A percentile compares a stretch with the other conserved stretches of the same genome.
These are phyloP conservation scores for Corylus heterophylla DNA, from an alignment of 306 rosid genomes.

Conservation along the genomic window DNA sequence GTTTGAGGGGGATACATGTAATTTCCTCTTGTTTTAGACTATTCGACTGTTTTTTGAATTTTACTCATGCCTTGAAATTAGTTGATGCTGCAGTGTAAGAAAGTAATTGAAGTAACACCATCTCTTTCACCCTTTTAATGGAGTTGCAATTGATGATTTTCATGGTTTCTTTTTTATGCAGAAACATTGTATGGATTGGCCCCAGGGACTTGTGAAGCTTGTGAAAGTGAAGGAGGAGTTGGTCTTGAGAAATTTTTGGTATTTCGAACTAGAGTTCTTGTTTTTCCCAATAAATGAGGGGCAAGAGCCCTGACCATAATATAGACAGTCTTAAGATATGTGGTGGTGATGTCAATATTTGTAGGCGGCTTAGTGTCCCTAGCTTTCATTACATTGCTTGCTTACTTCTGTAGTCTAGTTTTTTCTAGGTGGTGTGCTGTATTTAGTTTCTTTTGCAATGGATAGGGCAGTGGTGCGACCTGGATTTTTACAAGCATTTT, in stretches of 20 bases:
- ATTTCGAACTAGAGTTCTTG: constrained; percentile 27
- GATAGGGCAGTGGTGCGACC: constrained; percentile 27
- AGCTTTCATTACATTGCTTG: constrained; percentile 35
- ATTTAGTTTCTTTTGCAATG: constrained; percentile 14
- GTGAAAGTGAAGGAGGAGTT: constrained; percentile 38
- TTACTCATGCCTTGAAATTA: neutral
- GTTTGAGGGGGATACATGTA: no score
- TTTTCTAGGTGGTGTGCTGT: constrained; percentile 2
- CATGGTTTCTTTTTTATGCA: constrained; percentile 39
- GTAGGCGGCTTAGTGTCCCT: constrained; percentile 36
- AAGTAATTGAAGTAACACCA: neutral
- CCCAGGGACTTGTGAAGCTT: constrained; percentile 25
- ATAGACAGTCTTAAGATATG: constrained; percentile 28
- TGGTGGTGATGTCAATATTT: constrained; percentile 43
- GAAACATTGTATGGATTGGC: constrained; percentile 30
- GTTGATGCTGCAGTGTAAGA: neutral
- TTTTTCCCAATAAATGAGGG: constrained; percentile 40
- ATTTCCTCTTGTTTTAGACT: neutral
- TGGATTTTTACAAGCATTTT: constrained; percentile 8
- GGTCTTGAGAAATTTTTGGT: constrained; percentile 28
- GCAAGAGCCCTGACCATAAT: constrained; percentile 37
- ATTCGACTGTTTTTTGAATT: neutral
- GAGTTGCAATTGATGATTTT: constrained; percentile 15
- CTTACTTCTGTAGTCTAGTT: constrained; percentile 32
- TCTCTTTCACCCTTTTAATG: constrained; percentile 5